These are phyloP conservation scores for Phytophthora chlamydospora DNA, from an alignment of 352 stramenopile species.

Conservation along the genomic window DNA sequence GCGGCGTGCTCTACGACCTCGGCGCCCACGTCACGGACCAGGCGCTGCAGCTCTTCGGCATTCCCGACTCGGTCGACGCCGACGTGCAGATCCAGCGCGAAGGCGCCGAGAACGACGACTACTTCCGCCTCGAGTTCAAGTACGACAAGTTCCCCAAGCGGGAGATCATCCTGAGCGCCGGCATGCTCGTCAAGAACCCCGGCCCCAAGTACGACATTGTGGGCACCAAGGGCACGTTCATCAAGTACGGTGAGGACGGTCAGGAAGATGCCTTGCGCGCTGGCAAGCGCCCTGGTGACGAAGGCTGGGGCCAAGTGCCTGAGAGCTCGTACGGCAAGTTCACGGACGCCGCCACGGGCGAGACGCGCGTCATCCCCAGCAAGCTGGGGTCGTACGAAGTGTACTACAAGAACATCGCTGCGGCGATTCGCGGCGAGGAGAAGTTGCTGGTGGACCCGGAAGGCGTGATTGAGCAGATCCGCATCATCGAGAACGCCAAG, in stretches of 20 bases:
- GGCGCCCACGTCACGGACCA: conserved; percentile 75
- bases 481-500: conserved; percentile 76
- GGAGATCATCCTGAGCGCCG: conserved; percentile 66
- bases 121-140: conserved; percentile 74
- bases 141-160: conserved; percentile 51
- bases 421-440: conserved; percentile 55
- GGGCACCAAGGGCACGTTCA: conserved; percentile 54
- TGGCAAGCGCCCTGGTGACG: conserved; percentile 56
- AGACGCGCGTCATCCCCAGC: conserved; percentile 41
- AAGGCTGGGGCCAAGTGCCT: conserved; percentile 56
- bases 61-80: conserved; percentile 47
- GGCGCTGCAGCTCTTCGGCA: conserved; percentile 67
- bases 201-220: conserved; percentile 74
- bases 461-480: conserved; percentile 64
- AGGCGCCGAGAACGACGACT: conserved; percentile 71
- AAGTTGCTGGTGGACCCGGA: conserved; percentile 58
- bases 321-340: conserved; percentile 56
- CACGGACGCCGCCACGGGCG: conserved; percentile 28
- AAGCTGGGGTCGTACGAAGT: conserved; percentile 60
- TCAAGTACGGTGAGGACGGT: conserved; percentile 71
- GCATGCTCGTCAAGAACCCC: conserved; percentile 67
- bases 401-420: conserved; percentile 78
- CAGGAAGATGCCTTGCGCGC: conserved; percentile 68
- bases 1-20: conserved; percentile 75
- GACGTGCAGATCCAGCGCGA: conserved; percentile 82